Evolutionary conservation across 2,329 filamentous ascomycete species (phyloP), one percentile per base, ranked within the genome.

Genomic region (Neophaeococcomyces mojaviensis): DNA sequence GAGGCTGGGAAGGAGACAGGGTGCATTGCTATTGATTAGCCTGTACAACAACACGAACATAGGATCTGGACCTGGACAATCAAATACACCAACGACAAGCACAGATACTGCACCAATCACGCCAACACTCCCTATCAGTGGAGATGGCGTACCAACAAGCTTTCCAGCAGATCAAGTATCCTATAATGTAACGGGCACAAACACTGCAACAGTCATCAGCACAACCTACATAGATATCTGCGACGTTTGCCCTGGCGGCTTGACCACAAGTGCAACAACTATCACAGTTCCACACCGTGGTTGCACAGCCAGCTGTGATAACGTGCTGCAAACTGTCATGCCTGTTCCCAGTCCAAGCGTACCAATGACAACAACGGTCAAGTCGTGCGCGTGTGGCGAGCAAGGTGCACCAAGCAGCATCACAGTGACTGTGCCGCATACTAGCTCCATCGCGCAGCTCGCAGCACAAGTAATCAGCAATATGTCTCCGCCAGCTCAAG

Each of bases 161-260:
- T 37, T 26, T 19, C 42, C 42, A 18, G 8, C 35, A 39, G 31
- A 36, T 20, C 13, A 32, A 8, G 15, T 49, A 13, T 22, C 16
- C 26, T 43, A 37, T 28, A 34, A 30, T 32, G 33, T 24, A 35
- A 31, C 44, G 18, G 20, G 41, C 31, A 22, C 36, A 30, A 19
- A 40, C 22, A 22, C 50, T 5, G 51, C 49, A 22, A 53, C 51
- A 9, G 39, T 44, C 16, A 52, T 55, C 39, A 49, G 46, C 10
- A 55, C 53, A 12, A 50, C 39, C 16, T 55, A 52, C 40, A 48
- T 48, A 5, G 53, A 48, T 13, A 42, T 53, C 45, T 55, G 52
- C 9, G 49, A 47, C 13, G 46, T 52, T 47, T 55, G 52, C 34
- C 31, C 48, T 2, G 18, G 26, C 4, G 37, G 52, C 16, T 36